Percentiles rank a stretch among this genome's conserved stretches.
phyloP scores from a whole-genome alignment of 2,329 filamentous ascomycete species.

The Cladorrhinum sp. region DNA sequence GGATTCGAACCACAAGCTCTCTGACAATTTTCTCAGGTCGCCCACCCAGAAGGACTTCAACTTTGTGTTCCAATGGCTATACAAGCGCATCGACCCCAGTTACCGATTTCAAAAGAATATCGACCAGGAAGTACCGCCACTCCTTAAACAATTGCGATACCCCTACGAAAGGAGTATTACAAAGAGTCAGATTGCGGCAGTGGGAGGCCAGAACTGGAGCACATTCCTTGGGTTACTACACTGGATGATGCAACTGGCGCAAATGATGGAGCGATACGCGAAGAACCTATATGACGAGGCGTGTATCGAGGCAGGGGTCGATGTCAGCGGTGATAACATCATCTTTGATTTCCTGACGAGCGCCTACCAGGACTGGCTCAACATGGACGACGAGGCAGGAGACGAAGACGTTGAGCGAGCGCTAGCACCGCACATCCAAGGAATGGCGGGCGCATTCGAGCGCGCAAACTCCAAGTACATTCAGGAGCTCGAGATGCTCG shows the following conservation, averaged over 20 bases:
- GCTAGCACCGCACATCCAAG: conserved; percentile 77
- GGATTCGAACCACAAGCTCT: conserved; percentile 94
- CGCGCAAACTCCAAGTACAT: conserved; percentile 78
- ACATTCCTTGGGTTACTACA: conserved; percentile 91
- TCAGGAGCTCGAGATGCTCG: conserved; percentile 78
- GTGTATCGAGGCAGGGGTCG: conserved; percentile 81
- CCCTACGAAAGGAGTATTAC: conserved; percentile 94
- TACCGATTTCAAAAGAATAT: conserved; percentile 93
- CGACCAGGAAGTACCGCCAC: conserved; percentile 88
- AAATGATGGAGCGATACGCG: conserved; percentile 85
- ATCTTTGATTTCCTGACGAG: conserved; percentile 89
- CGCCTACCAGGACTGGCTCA: conserved; percentile 91
- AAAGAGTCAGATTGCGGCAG: conserved; percentile 91
- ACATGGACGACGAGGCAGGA: conserved; percentile 82
- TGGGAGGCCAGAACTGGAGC: conserved; percentile 95
- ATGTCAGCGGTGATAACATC: conserved; percentile 85
- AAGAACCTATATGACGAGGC: conserved; percentile 82
- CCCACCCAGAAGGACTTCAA: conserved; percentile 99
- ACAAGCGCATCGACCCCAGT: conserved; percentile 89
- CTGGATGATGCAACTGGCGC: conserved; percentile 98
- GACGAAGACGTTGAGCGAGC: conserved; percentile 79
- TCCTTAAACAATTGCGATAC: conserved; percentile 90
- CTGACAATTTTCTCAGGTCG: conserved; percentile 84
- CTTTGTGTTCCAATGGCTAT: conserved; percentile 96
- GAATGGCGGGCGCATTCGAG: conserved; percentile 87